Evolutionary conservation across 139 green algal species (phyloP), one percentile per base, ranked within the genome.

Genomic region (Picochlorum sp.): DNA sequence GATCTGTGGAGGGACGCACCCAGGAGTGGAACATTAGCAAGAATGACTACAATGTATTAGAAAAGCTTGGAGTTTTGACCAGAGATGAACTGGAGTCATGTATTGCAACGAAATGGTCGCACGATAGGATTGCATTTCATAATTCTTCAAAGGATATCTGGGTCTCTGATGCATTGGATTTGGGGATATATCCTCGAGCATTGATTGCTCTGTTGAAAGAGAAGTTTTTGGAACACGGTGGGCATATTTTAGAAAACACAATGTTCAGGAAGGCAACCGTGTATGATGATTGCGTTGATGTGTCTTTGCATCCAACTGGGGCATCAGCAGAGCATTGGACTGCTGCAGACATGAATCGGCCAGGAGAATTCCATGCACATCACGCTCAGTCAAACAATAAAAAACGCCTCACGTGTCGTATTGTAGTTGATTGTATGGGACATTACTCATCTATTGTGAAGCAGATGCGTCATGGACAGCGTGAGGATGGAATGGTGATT

Each of bases 401-500:
- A 11, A 59, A 59, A 92, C 6, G 69, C 37, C 14, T 72, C 70
- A 6, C 75, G 14, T 59, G n/a, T 11, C 8, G 85, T 0, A 78
- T 97, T 59, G 68, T 96, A 49, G 41, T 97, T 18, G 90, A 97
- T 70, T 92, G 82, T 77, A 96, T 96, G 90, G 90, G 90, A 24
- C 81, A 96, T 63, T 88, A 79, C 68, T 84, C 66, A 8, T 80
- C 85, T 52, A 90, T 95, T 23, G 86, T 89, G 3, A 83, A 85
- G 58, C 60, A 66, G 57, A 45, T 66, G 30, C 58, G 90, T 9
- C 72, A 77, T 14, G 38, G 70, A 2, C 50, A 63, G 4, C 88
- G 86, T 66, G 88, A 90, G 4, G 79, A 96, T 26, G 86, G 87
- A 49, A 83, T 97, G 77, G 84, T 82, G 54, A 56, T 96, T 60